Conservation (phyloP, 2,329 filamentous ascomycete species). For the Claviceps arundinis region DNA sequence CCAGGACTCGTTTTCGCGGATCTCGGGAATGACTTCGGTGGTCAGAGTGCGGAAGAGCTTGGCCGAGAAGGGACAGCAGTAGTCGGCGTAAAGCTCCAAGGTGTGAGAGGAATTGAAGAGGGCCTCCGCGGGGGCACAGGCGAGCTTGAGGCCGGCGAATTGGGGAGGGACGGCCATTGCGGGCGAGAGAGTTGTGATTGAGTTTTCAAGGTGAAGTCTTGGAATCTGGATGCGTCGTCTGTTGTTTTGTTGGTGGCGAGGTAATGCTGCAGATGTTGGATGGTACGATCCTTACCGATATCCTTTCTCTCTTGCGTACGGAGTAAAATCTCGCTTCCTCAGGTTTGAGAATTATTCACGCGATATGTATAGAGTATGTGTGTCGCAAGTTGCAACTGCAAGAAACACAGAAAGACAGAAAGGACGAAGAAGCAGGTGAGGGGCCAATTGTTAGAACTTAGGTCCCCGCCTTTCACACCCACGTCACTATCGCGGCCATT, state of each 20-base stretch:
- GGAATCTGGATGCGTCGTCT: background rate
- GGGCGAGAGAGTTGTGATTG: background rate
- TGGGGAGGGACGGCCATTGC: slow-evolving; percentile 67
- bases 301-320: no score
- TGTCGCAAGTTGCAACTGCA: no score
- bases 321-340: no score
- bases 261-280: background rate
- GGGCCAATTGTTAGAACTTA: no score
- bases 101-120: slow-evolving; percentile 39
- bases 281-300: no score
- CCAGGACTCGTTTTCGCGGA: slow-evolving; percentile 46
- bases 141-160: slow-evolving; percentile 59
- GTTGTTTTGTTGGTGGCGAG: background rate
- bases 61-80: slow-evolving; percentile 66
- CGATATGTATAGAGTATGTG: no score
- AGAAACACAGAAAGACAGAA: no score
- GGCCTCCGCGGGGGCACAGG: slow-evolving; percentile 25
- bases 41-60: slow-evolving; percentile 67
- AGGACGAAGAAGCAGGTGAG: no score
- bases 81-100: slow-evolving; percentile 65
- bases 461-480: no score
- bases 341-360: no score
- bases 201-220: background rate
- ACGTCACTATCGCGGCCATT: no score
- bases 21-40: slow-evolving; percentile 47